Conservation (phyloP, 2,329 filamentous ascomycete species). For the Nemania sp. region DNA sequence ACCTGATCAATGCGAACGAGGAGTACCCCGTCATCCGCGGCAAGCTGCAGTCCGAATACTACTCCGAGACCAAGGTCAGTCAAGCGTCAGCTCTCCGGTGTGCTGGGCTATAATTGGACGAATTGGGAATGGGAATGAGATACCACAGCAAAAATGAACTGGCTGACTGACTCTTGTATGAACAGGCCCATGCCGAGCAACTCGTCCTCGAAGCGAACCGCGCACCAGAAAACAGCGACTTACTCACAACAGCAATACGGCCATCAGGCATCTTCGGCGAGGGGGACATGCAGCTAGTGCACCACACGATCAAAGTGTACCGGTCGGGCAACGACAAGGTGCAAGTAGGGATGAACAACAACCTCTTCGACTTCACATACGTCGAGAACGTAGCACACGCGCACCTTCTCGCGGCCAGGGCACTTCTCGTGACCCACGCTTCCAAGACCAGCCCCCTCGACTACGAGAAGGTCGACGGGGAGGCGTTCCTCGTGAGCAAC, state of each 20-base stretch:
- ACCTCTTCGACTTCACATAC: conserved; percentile 68
- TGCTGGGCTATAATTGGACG: too few relatives aligned
- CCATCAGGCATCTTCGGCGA: conserved; percentile 91
- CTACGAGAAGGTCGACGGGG: conserved; percentile 76
- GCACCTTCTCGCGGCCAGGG: conserved; percentile 78
- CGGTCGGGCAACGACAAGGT: conserved; percentile 70
- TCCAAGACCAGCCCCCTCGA: conserved; percentile 64
- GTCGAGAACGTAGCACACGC: conserved; percentile 70
- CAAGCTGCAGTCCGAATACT: conserved; percentile 74
- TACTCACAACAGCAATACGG: conserved; percentile 80
- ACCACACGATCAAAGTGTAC: conserved; percentile 73
- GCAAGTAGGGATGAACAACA: conserved; percentile 73
- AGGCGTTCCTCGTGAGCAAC: conserved; percentile 90
- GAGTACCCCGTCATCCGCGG: conserved; percentile 75
- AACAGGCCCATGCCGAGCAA: conserved; percentile 74
- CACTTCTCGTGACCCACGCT: conserved; percentile 67
- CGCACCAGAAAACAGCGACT: conserved; percentile 49
- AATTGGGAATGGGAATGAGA: too few relatives aligned
- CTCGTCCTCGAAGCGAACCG: conserved; percentile 78
- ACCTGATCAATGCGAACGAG: conserved; percentile 86
- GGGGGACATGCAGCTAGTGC: conserved; percentile 77
- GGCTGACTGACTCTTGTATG: conserved; percentile 15
- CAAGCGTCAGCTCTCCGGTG: not conserved
- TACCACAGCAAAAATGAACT: too few relatives aligned
- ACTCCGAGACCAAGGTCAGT: conserved; percentile 83